phyloP scores from a whole-genome alignment of 2,329 filamentous ascomycete genomes.

The Sclerotinia sclerotiorum region DNA sequence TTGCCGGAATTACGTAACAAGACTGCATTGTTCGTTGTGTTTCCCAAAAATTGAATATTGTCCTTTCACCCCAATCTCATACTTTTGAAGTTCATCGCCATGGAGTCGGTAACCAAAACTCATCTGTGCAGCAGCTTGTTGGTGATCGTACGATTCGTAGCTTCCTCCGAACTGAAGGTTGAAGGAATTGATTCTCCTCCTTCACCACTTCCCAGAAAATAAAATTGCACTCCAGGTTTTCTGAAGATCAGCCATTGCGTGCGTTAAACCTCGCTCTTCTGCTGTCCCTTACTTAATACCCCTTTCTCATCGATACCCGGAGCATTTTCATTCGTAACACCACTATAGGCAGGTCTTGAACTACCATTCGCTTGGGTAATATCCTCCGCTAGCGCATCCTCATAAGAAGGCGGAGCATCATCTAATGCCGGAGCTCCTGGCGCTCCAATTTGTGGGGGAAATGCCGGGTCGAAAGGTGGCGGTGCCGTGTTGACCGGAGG shows the following conservation, averaged over 20 bases:
- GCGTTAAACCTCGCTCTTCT: conserved; percentile 1
- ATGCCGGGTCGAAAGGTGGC: conserved; percentile 50
- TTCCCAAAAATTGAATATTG: not conserved
- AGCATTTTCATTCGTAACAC: conserved; percentile 60
- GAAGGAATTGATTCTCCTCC: not conserved
- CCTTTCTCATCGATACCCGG: conserved; percentile 42
- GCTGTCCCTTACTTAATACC: conserved; percentile 3
- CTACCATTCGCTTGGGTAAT: conserved; percentile 69
- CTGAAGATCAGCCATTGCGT: conserved; percentile 9
- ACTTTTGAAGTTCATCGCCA: not conserved
- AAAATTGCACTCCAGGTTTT: too few relatives aligned
- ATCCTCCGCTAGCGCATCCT: conserved; percentile 83
- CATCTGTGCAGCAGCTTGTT: not conserved
- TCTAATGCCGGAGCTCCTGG: conserved; percentile 52
- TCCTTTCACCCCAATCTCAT: not conserved
- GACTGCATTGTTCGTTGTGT: not conserved
- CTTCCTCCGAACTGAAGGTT: not conserved
- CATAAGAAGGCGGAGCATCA: conserved; percentile 91
- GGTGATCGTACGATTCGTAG: not conserved
- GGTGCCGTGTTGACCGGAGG: conserved; percentile 35
- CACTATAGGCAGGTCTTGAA: conserved; percentile 64
- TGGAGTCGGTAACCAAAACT: not conserved
- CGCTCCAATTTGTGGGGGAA: conserved; percentile 57
- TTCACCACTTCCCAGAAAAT: not conserved
- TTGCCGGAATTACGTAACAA: not conserved